Evolutionary conservation across 257 asterid species (phyloP), one percentile per base, ranked within the genome.

Genomic region (Solanum microdontum): DNA sequence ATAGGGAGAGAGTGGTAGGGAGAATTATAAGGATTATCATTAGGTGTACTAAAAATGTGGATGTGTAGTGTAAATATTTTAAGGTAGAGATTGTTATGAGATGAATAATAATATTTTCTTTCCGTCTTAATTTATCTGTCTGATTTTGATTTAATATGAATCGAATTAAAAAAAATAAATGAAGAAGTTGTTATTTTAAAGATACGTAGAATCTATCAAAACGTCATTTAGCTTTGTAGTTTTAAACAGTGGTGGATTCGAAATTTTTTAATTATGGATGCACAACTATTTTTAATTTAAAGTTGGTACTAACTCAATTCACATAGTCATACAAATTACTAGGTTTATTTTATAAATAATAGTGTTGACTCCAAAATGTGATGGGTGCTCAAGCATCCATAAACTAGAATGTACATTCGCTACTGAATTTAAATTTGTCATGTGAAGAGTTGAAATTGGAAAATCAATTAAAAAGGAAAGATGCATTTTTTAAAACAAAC

Each of bases 1-100:
- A 8, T n/a, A 39, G 12, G 45, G 8, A 43, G 45, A 37, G 5
- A 43, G 62, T 68, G 85, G 88, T 24, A 39, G 15, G 26, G 89
- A 75, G 87, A 88, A 64, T 30, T 40, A 45, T 36, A 2, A 39
- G 91, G 89, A 43, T 11, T 17, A 17, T 82, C 85, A 82, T 48
- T 82, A 48, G 85, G 85, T 28, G 30, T 9, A 10, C 85, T 82
- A 48, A 45, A 82, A 48, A 15, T 48, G 85, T 48, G 85, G 69
- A 82, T 48, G 36, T n/a, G 10, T 76, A 76, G 9, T n/a, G 37
- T 43, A 79, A 79, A 1, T 80, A 80, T 45, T 30, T 30, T 45
- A 26, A 80, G 4, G 8, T 79, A 15, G 8, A 28, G 26, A 45
- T 26, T 79, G 9, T 43, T 43, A 77, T 77, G 8, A 1, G 34